Evolutionary conservation across 495 filamentous ascomycete genomes (phyloP).

Genomic region (Antarctomyces pellizariae): DNA sequence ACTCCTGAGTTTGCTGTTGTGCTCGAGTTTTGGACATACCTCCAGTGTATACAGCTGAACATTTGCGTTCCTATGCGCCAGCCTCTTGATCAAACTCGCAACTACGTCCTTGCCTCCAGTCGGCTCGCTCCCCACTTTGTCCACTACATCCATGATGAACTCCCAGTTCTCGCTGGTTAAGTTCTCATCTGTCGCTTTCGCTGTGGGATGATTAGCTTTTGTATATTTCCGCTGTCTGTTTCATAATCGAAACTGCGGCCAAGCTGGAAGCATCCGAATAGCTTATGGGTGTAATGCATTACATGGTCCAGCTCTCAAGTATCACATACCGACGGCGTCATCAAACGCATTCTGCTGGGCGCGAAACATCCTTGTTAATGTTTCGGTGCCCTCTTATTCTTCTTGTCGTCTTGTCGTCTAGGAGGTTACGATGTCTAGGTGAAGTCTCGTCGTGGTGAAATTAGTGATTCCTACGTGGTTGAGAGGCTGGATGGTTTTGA

Average conservation of each 20-base stretch:
- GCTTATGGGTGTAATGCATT: slow-evolving; percentile 5
- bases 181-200: slow-evolving; percentile 97
- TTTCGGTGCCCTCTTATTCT: no score
- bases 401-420: no score
- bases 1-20: no score
- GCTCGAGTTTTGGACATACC: no score
- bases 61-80: slow-evolving; percentile 94
- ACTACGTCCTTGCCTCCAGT: slow-evolving; percentile 75
- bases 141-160: slow-evolving; percentile 94
- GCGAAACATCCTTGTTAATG: slow-evolving; percentile 39
- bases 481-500: no score
- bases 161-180: slow-evolving; percentile 97
- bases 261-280: background rate
- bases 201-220: slow-evolving; percentile 29
- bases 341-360: slow-evolving; percentile 61
- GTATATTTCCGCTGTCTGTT: slow-evolving; percentile 3
- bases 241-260: slow-evolving; percentile 2
- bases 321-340: slow-evolving; percentile 49
- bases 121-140: slow-evolving; percentile 42
- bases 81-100: slow-evolving; percentile 79
- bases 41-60: slow-evolving; percentile 98
- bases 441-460: no score
- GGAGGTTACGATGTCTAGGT: no score
- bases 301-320: background rate
- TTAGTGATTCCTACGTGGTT: no score